Base-by-base conservation (phyloP, 2,329 filamentous ascomycete genomes). In the Pyrenophora graminea region DNA sequence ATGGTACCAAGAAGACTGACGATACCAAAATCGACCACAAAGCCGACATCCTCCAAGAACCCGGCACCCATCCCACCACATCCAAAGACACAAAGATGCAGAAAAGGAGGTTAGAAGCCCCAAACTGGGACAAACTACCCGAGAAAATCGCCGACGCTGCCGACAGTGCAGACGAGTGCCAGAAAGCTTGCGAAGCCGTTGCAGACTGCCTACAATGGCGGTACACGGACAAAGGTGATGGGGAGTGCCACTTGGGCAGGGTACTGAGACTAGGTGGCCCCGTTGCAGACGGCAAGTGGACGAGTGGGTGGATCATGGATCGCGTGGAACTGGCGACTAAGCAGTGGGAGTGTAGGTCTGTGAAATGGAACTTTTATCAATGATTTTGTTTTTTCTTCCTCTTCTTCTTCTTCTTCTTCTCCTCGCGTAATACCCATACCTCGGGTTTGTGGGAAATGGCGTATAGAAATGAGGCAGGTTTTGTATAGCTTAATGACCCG, bases 161-260 rank as follows among this genome's bases (percentile, higher is more conserved):
- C 1, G 55, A 66, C 12, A 65, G 52, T 25, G 27, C 56, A 3
- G 51, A 62, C 5, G 48, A 46, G 6, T 75, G 72, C 55, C 56
- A 64, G 33, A 46, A 55, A 2, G 55, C 65, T 17, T 75, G 72
- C 56, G 39, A 60, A 2, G 36, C 56, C 2, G 55, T 62, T 0
- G 57, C 63, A 3, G 65, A 74, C 12, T 76, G 74, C 37, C 13
- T 75, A 44, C 73, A 76, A 47, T 75, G 71, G 69, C 67, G 64
- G 6, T 69, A 65, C 39, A 62, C 53, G 6, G 44, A 40, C 2
- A 51, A 58, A 13, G 61, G 62, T 4, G 62, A 68, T 4, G 67
- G 68, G 1, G 63, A 69, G 33, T 74, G 72, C 44, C 61, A 68
- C 43, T 55, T 71, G 0, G 65, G 71, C 17, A 70, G 70, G 25